A percentile compares a stretch with the other conserved stretches of the same genome.
Evolutionary conservation across 306 rosid species (phyloP).

Genomic region (Dalbergia cochinchinensis): DNA sequence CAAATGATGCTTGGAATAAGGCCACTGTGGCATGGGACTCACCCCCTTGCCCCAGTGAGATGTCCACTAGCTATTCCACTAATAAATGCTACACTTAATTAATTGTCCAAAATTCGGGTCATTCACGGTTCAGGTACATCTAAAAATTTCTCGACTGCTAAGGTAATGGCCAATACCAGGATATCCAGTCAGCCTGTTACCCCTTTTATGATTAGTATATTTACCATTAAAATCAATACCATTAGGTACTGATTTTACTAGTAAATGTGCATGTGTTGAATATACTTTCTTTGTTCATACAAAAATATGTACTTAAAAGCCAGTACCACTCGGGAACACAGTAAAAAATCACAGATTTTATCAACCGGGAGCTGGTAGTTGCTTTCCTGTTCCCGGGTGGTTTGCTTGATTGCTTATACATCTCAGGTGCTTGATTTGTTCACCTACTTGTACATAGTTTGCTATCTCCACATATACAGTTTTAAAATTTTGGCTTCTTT

Average conservation of each 20-base stretch:
- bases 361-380: neutral
- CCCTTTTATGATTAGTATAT: slow-evolving; percentile 42
- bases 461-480: neutral
- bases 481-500: no score
- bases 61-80: slow-evolving; percentile 61
- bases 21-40: slow-evolving; percentile 61
- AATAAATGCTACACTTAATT: slow-evolving; percentile 58
- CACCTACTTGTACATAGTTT: slow-evolving; percentile 21
- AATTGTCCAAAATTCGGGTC: neutral
- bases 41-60: slow-evolving; percentile 63
- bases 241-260: slow-evolving; percentile 51
- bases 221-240: slow-evolving; percentile 58
- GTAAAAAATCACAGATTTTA: neutral
- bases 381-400: slow-evolving; percentile 8
- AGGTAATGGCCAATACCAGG: neutral
- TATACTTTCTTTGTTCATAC: slow-evolving; percentile 10
- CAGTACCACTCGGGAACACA: neutral
- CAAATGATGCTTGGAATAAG: slow-evolving; percentile 63
- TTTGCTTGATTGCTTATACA: slow-evolving; percentile 15
- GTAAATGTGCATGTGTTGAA: slow-evolving; percentile 46
- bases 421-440: neutral
- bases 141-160: neutral
- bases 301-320: slow-evolving; percentile 28
- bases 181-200: neutral
- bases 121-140: neutral